Evolutionary conservation across 139 green algal species (phyloP), one percentile per base, ranked within the genome.

Genomic region (Chlamydomonas applanata): DNA sequence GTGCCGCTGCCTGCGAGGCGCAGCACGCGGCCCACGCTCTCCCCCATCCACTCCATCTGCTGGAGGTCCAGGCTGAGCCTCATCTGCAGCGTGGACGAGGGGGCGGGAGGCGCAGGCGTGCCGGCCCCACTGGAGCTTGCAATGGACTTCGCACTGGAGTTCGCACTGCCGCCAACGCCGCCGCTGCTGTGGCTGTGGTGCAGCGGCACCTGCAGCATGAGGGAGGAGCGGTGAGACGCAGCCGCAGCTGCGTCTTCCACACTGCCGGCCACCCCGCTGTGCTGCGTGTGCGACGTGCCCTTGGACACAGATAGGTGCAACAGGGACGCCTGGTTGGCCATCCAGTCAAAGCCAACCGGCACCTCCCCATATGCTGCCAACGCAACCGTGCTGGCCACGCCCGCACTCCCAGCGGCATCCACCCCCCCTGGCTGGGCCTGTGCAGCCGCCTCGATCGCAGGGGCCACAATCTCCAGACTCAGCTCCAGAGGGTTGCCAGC

Each of bases 401-500:
- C 65, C 57, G 46, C 56, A 54, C 22, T 34, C 54, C 22, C 22
- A 16, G 44, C 32, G 13, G n/a, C 17, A 24, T 30, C 32, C 27
- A 29, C 24, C 24, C 54, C 0, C 59, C 52, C 59, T 30, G 44
- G 3, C 40, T 49, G 40, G 7, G 40, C 7, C 7, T 19, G 40
- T 11, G 11, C 40, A 49, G 40, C 46, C 22, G 24, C 67, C 40
- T 57, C 67, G 3, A 56, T 4, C 3, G 36, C n/a, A 25, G 45
- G 27, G 7, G n/a, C 67, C 25, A 62, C 34, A n/a, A 73, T 30
- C 67, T 73, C 34, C 25, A 61, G 22, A 4, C 62, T 19, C 25
- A 93, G 62, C 60, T 79, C 69, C 7, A 84, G 64, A 25, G 75
- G 64, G 0, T 79, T 44, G 1, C 79, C 76, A 4, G 67, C 72